phyloP scores from a whole-genome alignment of 2,329 filamentous ascomycete species.

The Hypoxylon sp. region DNA sequence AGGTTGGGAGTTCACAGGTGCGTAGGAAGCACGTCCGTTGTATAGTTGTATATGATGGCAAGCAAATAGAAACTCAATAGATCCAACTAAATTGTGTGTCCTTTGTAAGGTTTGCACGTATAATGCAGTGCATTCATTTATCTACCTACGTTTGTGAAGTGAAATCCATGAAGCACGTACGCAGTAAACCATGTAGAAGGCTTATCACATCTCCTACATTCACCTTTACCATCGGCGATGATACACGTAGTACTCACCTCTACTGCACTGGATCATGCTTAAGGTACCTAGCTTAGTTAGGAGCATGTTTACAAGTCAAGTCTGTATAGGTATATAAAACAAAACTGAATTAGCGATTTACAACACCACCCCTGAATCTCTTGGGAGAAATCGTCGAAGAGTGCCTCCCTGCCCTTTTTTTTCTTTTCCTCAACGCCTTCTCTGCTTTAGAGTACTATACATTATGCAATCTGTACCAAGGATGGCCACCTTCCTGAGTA shows the following conservation, averaged over 20 bases:
- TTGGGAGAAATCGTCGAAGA: slow-evolving; percentile 15
- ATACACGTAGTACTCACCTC: neutral
- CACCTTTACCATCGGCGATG: neutral
- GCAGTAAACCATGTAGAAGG: neutral
- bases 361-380: slow-evolving; percentile 7
- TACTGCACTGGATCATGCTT: neutral
- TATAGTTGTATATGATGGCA: neutral
- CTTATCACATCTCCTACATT: neutral
- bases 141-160: neutral
- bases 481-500: slow-evolving; percentile 1
- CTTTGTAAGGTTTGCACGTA: slow-evolving; percentile 12
- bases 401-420: slow-evolving; percentile 22
- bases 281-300: neutral
- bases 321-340: neutral
- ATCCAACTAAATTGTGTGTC: neutral
- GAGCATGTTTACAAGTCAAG: slow-evolving; percentile 1
- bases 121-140: neutral
- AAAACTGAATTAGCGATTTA: neutral
- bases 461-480: slow-evolving; percentile 34
- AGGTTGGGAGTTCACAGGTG: neutral
- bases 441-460: slow-evolving; percentile 39
- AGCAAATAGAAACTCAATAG: neutral
- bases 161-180: neutral
- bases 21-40: neutral
- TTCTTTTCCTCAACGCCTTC: slow-evolving; percentile 28